phyloP scores from a whole-genome alignment of 139 green algal species.

The Microglena sp. region DNA sequence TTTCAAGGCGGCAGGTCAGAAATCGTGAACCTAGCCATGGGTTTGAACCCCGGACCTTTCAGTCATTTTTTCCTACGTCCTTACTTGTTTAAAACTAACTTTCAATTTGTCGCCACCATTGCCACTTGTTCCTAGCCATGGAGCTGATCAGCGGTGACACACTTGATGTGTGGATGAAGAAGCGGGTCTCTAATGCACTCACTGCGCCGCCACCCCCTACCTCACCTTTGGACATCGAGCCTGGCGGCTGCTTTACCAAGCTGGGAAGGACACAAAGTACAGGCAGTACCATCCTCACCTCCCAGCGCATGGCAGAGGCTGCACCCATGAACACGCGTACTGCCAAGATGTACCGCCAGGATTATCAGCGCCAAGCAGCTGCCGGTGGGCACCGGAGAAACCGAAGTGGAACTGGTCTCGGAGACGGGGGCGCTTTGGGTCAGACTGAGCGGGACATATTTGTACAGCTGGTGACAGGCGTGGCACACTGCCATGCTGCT shows the following conservation, averaged over 20 bases:
- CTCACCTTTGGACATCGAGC: neutral
- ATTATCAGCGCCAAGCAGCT: neutral
- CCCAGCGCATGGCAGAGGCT: neutral
- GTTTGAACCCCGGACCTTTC: no score
- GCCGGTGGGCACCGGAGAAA: neutral
- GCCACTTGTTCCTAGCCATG: no score
- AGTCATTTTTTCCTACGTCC: no score
- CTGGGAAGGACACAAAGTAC: neutral
- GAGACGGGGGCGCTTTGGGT: neutral
- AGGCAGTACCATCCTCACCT: neutral
- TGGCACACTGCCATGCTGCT: constrained; percentile 16
- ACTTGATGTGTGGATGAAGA: constrained; percentile 21
- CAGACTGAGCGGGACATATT: constrained; percentile 24
- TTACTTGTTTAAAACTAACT: no score
- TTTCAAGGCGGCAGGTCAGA: no score
- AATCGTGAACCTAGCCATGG: no score
- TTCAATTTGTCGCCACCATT: no score
- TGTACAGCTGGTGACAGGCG: constrained; percentile 17
- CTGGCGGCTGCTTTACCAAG: neutral
- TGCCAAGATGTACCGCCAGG: neutral
- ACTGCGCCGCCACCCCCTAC: neutral
- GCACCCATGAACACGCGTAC: no score
- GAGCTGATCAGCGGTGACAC: constrained; percentile 20
- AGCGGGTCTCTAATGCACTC: constrained; percentile 5
- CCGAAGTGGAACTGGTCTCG: neutral